These are phyloP conservation scores for Rutidosis leptorrhynchoides DNA, from an alignment of 129 eudicot species.

Conservation along the genomic window DNA sequence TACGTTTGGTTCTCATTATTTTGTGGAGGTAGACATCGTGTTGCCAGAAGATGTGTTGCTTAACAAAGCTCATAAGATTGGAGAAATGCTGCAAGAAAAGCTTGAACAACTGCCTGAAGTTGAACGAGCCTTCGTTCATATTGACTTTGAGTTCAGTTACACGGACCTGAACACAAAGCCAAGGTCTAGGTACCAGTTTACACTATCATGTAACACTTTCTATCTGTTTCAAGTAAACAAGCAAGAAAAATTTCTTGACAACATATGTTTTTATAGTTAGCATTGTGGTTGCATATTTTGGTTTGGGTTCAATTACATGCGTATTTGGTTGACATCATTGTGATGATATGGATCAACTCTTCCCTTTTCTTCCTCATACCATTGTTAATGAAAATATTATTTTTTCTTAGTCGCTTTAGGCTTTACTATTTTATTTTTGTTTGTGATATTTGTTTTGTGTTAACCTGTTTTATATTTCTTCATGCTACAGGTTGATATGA, in stretches of 20 bases:
- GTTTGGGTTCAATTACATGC: background rate
- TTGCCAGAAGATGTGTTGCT: constrained; percentile 77
- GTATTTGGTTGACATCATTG: background rate
- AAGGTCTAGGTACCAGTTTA: constrained; percentile 15
- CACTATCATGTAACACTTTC: background rate
- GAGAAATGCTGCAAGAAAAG: constrained; percentile 85
- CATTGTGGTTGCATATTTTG: background rate
- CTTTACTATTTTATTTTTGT: no score
- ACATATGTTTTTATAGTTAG: background rate
- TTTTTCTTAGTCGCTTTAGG: no score
- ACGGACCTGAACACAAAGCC: constrained; percentile 76
- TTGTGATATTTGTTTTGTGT: no score
- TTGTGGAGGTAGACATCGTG: constrained; percentile 90
- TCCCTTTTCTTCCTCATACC: background rate
- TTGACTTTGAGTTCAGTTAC: constrained; percentile 86
- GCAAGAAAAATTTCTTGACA: constrained; percentile 1
- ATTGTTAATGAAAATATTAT: background rate
- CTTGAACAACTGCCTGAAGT: constrained; percentile 86
- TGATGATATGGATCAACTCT: constrained; percentile 1
- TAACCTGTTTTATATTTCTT: no score
- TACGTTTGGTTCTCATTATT: constrained; percentile 79
- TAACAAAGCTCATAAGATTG: constrained; percentile 80
- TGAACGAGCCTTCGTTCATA: constrained; percentile 89
- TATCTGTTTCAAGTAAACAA: background rate
- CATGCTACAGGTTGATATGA: no score